Evolutionary conservation across 2,329 filamentous ascomycete genomes (phyloP), one percentile per base, ranked within the genome.

Genomic region (Verticillium zaregamsianum): DNA sequence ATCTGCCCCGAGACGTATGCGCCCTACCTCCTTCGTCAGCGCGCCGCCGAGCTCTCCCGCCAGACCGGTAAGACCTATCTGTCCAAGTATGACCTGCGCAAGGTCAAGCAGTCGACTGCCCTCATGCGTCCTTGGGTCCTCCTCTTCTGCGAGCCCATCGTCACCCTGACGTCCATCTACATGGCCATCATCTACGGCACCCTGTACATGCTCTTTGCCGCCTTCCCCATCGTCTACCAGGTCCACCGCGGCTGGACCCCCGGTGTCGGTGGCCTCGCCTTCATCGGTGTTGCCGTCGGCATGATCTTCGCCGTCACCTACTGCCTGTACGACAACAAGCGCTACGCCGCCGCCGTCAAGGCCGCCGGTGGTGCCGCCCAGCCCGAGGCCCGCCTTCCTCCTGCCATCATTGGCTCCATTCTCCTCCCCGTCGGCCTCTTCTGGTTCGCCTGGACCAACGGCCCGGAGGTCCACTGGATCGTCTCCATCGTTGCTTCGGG

Each of bases 391-490:
- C 80, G 88, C 58, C 76, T 91, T 0, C 84, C 84, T 0, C 81
- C 85, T 11, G 80, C 80, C 32, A 81, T 91, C 54, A 68, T 90
- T 17, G 88, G 87, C 3, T 82, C 80, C 15, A 72, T 88, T 56
- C 68, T 80, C 5, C 74, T 90, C 2, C 88, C 88, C 0, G 70
- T 85, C 39, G 83, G 86, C 3, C 76, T 89, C 20, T 88, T 89
- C 74, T 86, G 82, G 82, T 89, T 89, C 67, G 86, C 86, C 1
- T 89, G 86, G 86, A 88, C 85, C 0, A 86, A 85, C 64, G 79
- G 75, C 20, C 77, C 79, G 0, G 72, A 73, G 5, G 76, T 89
- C 12, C 85, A 87, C 71, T 89, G 82, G 80, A 77, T 82, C 54
- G 82, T 89, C 68, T 74, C 75, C 52, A 76, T 79, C 37, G 68